These are phyloP conservation scores for Candolleomyces efflorescens DNA, from an alignment of 768 basidiomycete species.

Conservation along the genomic window DNA sequence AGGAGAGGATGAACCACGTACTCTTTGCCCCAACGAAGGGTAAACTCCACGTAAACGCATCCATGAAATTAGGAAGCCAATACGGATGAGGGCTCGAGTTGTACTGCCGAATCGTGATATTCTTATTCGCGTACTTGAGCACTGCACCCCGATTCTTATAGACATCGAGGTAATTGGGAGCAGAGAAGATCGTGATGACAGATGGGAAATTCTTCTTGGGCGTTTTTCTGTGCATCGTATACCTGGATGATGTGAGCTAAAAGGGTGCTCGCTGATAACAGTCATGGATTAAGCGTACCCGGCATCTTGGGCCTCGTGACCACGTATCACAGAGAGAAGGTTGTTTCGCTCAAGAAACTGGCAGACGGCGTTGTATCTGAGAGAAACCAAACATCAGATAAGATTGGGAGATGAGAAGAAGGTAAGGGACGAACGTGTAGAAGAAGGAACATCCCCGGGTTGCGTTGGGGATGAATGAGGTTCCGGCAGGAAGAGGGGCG, in stretches of 20 bases:
- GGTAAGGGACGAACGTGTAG: conserved; percentile 66
- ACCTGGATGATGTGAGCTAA: conserved; percentile 35
- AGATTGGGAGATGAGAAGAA: not conserved
- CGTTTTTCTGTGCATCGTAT: conserved; percentile 94
- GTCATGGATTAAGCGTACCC: conserved; percentile 48
- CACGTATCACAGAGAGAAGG: conserved; percentile 90
- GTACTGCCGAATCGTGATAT: conserved; percentile 91
- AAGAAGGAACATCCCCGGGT: conserved; percentile 90
- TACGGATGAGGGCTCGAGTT: conserved; percentile 81
- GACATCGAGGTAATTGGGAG: conserved; percentile 94
- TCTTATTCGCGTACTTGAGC: conserved; percentile 95
- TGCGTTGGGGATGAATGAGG: conserved; percentile 73
- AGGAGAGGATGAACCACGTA: conserved; percentile 33
- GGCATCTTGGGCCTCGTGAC: conserved; percentile 96
- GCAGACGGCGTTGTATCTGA: conserved; percentile 80
- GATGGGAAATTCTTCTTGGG: conserved; percentile 93
- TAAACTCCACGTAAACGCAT: conserved; percentile 96
- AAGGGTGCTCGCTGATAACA: not conserved
- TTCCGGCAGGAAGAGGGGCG: conserved; percentile 51
- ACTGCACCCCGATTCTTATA: conserved; percentile 97
- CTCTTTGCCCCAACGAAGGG: conserved; percentile 98
- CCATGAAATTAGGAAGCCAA: conserved; percentile 97
- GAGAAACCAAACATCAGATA: not conserved
- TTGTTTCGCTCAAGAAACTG: conserved; percentile 91
- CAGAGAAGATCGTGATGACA: conserved; percentile 97